Evolutionary conservation across 2,329 filamentous ascomycete species (phyloP).

Genomic region (Fusarium citri): DNA sequence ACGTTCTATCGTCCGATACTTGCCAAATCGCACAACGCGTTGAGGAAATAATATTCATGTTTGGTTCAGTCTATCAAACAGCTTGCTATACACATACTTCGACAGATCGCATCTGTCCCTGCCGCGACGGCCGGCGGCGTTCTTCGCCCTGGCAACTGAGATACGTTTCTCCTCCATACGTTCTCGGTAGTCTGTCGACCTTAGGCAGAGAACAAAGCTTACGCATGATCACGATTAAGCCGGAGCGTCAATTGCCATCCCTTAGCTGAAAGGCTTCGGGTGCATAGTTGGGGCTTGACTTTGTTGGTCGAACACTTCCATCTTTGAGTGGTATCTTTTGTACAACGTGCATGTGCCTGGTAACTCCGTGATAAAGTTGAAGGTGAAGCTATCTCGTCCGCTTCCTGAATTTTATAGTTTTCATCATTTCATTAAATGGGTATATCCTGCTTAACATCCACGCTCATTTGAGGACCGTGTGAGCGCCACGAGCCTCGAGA

Average conservation of each 20-base stretch:
- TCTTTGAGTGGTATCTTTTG: conserved; percentile 15
- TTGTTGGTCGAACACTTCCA: conserved; percentile 81
- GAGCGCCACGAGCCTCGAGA: conserved; percentile 88
- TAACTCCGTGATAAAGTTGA: conserved; percentile 9
- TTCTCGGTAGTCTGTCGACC: conserved; percentile 82
- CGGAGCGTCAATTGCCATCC: conserved; percentile 93
- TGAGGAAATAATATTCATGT: neutral
- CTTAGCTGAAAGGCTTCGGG: conserved; percentile 79
- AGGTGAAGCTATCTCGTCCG: neutral
- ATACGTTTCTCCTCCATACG: conserved; percentile 68
- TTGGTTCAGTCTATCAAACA: conserved; percentile 19
- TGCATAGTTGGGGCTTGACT: conserved; percentile 97
- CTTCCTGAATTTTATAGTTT: neutral
- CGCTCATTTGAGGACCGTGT: conserved; percentile 87
- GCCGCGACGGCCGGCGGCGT: conserved; percentile 66
- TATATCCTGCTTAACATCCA: neutral
- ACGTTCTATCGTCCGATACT: neutral
- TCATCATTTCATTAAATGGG: conserved; percentile 13
- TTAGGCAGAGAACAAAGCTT: conserved; percentile 78
- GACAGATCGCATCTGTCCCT: conserved; percentile 42
- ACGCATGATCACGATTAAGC: conserved; percentile 91
- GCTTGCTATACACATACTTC: conserved; percentile 21
- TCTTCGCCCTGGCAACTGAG: conserved; percentile 71
- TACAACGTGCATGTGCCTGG: conserved; percentile 10
- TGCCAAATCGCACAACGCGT: neutral